Conservation (phyloP, 2,329 filamentous ascomycete genomes). For the Lachnellula cervina region DNA sequence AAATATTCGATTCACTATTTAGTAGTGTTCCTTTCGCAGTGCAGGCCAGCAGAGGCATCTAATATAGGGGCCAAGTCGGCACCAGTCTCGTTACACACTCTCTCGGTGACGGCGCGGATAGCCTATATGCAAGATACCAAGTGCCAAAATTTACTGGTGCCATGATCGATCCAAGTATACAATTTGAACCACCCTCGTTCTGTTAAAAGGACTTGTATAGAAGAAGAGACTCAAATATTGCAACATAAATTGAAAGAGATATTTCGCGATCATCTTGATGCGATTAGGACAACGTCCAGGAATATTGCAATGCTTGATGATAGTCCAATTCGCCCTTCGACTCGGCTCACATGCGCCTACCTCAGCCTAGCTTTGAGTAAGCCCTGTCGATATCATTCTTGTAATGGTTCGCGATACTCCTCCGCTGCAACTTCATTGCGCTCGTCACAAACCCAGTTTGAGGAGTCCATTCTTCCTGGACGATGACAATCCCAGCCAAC, state of each 20-base stretch:
- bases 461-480: slow-evolving; percentile 85
- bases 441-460: slow-evolving; percentile 47
- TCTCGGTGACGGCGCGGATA: not conserved
- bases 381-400: too few relatives aligned
- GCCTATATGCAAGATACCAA: not conserved
- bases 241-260: slow-evolving; percentile 32
- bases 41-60: not conserved
- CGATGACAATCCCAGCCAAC: slow-evolving; percentile 69
- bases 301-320: too few relatives aligned
- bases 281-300: too few relatives aligned
- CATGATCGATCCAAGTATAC: not conserved
- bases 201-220: not conserved
- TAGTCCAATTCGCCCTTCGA: too few relatives aligned
- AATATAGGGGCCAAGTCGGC: not conserved
- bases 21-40: not conserved
- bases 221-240: not conserved
- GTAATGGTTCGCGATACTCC: too few relatives aligned
- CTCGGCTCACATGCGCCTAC: too few relatives aligned
- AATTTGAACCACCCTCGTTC: not conserved
- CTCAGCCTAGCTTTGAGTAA: too few relatives aligned
- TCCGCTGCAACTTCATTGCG: too few relatives aligned
- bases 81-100: not conserved
- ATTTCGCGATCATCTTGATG: too few relatives aligned
- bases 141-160: not conserved
- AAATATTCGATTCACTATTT: too few relatives aligned